Conservation (phyloP, 495 filamentous ascomycete genomes). For the Wilcoxina mikolae region DNA sequence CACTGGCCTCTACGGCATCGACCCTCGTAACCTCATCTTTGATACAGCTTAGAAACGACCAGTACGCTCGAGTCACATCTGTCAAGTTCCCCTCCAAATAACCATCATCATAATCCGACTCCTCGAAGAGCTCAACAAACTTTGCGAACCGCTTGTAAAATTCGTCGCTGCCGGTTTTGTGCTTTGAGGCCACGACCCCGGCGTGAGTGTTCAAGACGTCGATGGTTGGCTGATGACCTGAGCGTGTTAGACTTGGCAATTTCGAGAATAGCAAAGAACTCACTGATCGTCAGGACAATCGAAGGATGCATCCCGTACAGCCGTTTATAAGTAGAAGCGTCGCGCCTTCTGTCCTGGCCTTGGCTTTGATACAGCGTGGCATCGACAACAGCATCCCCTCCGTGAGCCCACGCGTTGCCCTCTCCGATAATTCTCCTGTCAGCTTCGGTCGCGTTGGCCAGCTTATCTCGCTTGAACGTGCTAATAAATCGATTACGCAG, state of each 20-base stretch:
- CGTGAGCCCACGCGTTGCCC: not conserved
- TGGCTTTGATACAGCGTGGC: not conserved
- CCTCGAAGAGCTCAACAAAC: no score
- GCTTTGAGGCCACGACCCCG: not conserved
- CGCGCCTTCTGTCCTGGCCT: not conserved
- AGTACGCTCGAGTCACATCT: slow-evolving; percentile 3
- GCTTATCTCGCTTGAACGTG: not conserved
- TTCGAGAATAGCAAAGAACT: no score
- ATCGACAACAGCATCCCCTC: no score
- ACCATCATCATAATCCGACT: not conserved
- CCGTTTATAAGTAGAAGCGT: not conserved
- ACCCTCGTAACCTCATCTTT: not conserved
- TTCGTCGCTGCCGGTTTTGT: no score
- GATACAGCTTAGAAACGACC: not conserved
- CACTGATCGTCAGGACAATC: slow-evolving; percentile 5
- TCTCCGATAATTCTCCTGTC: not conserved
- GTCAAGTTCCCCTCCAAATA: not conserved
- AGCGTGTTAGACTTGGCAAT: no score
- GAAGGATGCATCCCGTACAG: slow-evolving; percentile 1
- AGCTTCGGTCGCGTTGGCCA: not conserved
- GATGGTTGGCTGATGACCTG: no score
- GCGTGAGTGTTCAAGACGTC: no score
- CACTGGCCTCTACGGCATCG: slow-evolving; percentile 4
- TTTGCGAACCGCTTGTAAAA: no score
- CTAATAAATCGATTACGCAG: not conserved